Conservation (phyloP, 306 rosid genomes). For the Astragalus membranaceus region DNA sequence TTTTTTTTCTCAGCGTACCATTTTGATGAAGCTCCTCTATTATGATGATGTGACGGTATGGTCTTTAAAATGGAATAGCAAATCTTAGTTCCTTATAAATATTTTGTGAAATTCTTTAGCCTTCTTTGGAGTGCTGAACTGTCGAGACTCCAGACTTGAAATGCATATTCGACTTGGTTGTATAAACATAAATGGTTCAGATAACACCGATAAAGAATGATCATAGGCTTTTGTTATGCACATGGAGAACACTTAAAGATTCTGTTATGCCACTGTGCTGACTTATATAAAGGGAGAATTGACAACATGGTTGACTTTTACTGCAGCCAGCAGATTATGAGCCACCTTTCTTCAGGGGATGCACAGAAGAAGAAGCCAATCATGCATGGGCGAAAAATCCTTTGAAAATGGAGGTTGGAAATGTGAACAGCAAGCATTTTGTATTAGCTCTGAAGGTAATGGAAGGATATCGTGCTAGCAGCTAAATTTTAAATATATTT, state of each 20-base stretch:
- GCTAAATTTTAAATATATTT: not conserved
- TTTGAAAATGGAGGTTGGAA: constrained; percentile 89
- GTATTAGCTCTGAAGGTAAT: constrained; percentile 85
- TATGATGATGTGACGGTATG: constrained; percentile 84
- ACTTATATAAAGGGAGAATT: not conserved
- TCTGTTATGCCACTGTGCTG: constrained; percentile 1
- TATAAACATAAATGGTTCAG: constrained; percentile 9
- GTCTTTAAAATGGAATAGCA: constrained; percentile 10
- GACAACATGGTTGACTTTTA: not conserved
- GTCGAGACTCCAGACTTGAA: not conserved
- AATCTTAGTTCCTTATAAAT: not conserved
- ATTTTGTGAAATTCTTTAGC: not conserved
- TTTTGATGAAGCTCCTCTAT: constrained; percentile 88
- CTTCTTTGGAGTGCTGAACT: not conserved
- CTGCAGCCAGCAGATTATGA: constrained; percentile 91
- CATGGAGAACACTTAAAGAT: not conserved
- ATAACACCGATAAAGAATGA: not conserved
- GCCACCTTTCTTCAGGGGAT: constrained; percentile 92
- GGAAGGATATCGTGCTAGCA: constrained; percentile 18
- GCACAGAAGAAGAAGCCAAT: constrained; percentile 66
- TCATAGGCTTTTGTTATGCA: constrained; percentile 1
- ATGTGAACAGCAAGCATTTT: constrained; percentile 95
- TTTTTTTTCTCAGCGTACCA: constrained; percentile 67
- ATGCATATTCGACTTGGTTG: not conserved
- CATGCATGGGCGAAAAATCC: constrained; percentile 82